Percentiles rank a stretch among this genome's conserved stretches.
Conservation (phyloP, 148 eudicot genomes). For the Chenopodium quinoa region DNA sequence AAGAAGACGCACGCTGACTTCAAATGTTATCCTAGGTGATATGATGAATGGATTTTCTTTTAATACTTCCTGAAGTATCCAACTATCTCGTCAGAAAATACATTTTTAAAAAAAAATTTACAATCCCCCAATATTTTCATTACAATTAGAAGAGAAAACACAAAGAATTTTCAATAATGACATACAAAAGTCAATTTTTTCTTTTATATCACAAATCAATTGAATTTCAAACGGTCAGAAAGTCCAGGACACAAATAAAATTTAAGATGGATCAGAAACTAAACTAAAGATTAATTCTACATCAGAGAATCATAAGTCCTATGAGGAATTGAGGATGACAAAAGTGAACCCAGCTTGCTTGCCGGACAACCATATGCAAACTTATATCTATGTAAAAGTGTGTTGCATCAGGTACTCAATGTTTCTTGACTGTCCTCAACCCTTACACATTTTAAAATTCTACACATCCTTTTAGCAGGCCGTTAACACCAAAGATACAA, state of each 20-base stretch:
- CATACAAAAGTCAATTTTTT: background rate
- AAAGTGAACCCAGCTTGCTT: background rate
- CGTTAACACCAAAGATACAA: background rate
- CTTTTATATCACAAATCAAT: background rate
- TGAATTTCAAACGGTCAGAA: background rate
- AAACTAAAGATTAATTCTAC: background rate
- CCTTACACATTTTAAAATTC: background rate
- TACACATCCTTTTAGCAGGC: background rate
- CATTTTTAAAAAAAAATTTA: background rate
- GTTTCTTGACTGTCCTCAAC: background rate
- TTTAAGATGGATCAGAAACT: background rate
- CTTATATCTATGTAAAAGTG: background rate
- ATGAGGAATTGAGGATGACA: background rate
- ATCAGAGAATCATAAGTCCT: background rate
- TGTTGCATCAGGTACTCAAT: background rate
- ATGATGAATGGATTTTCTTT: slow-evolving; percentile 90
- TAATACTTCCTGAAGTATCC: slow-evolving; percentile 78
- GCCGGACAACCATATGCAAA: background rate
- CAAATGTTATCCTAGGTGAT: slow-evolving; percentile 96
- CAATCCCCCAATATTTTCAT: background rate
- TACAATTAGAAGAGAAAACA: background rate
- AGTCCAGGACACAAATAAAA: background rate
- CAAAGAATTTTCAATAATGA: background rate
- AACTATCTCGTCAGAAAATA: slow-evolving; percentile 20
- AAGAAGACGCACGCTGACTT: slow-evolving; percentile 94